phyloP scores from a whole-genome alignment of 352 stramenopile species.

The Phytophthora brassicae region DNA sequence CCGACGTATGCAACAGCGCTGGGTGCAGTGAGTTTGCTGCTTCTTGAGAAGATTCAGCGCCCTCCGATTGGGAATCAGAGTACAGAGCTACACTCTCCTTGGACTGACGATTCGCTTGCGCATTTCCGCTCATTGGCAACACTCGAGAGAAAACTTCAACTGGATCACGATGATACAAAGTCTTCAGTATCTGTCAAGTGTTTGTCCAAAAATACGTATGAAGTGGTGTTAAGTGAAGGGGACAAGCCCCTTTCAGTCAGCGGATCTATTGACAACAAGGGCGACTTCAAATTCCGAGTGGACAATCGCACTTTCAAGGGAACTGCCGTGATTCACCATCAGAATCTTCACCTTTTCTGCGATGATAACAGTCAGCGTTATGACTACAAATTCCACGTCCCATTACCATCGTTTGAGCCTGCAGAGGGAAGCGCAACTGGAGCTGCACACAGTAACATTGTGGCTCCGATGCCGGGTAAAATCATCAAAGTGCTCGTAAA shows the following conservation, averaged over 20 bases:
- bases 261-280: constrained; percentile 37
- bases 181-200: constrained; percentile 49
- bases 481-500: constrained; percentile 91
- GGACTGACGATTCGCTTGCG: constrained; percentile 47
- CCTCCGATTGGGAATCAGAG: constrained; percentile 37
- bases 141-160: constrained; percentile 49
- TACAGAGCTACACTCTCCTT: constrained; percentile 58
- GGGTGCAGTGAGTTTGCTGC: constrained; percentile 71
- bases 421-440: constrained; percentile 23
- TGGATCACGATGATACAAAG: constrained; percentile 48
- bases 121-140: constrained; percentile 67
- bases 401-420: constrained; percentile 51
- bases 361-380: constrained; percentile 72
- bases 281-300: constrained; percentile 73
- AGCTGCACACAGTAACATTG: constrained; percentile 52
- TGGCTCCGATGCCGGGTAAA: constrained; percentile 95
- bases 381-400: constrained; percentile 83
- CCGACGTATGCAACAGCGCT: constrained; percentile 70
- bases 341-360: constrained; percentile 78
- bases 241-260: constrained; percentile 30
- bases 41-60: constrained; percentile 58
- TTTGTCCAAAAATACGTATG: constrained; percentile 41
- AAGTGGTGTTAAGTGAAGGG: constrained; percentile 37
- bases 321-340: constrained; percentile 64
- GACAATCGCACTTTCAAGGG: constrained; percentile 65